Conservation (phyloP, 371 early-diverging fungal genomes). For the Synchytrium microbalum region DNA sequence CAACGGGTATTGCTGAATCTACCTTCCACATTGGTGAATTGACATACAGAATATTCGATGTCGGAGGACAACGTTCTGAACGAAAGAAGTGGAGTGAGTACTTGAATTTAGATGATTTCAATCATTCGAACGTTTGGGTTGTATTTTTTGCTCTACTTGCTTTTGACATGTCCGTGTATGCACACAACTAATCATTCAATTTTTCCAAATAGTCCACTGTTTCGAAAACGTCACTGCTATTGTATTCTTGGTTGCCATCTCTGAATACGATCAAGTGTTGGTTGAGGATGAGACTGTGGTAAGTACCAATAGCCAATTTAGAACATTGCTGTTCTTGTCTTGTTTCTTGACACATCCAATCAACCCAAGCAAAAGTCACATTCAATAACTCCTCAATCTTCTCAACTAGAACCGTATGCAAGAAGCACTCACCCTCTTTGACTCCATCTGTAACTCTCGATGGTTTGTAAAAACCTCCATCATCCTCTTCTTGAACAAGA, state of each 20-base stretch:
- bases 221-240: slow-evolving; percentile 93
- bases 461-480: slow-evolving; percentile 91
- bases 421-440: slow-evolving; percentile 88
- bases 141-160: no score
- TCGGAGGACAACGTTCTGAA: slow-evolving; percentile 78
- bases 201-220: slow-evolving; percentile 23
- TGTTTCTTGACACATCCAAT: neutral
- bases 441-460: slow-evolving; percentile 90
- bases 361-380: neutral
- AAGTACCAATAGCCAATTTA: slow-evolving; percentile 20
- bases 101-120: no score
- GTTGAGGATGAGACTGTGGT: slow-evolving; percentile 90
- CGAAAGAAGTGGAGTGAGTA: slow-evolving; percentile 38
- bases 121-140: no score
- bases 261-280: slow-evolving; percentile 93
- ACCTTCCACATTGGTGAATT: slow-evolving; percentile 75
- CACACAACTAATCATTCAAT: no score
- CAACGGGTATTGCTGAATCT: slow-evolving; percentile 84
- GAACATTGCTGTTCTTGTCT: neutral
- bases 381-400: slow-evolving; percentile 3
- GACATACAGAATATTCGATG: slow-evolving; percentile 82
- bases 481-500: slow-evolving; percentile 94
- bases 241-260: slow-evolving; percentile 87
- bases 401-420: slow-evolving; percentile 83
- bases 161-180: no score